A percentile compares a stretch with the other conserved stretches of the same genome.
phyloP scores from a whole-genome alignment of 352 stramenopile genomes.

The Ophiocytium majus region DNA sequence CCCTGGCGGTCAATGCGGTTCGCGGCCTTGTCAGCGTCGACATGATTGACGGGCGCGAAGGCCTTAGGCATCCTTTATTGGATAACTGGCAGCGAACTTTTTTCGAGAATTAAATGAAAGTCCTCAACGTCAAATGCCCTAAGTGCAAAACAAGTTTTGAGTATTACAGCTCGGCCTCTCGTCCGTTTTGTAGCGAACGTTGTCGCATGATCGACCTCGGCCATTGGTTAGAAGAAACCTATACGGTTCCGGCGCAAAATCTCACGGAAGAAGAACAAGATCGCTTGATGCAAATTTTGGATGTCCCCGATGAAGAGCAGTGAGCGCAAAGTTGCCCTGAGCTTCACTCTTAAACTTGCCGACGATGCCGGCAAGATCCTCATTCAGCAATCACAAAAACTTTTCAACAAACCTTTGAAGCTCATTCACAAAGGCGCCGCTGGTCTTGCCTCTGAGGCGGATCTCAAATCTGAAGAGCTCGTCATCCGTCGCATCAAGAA shows the following conservation, averaged over 20 bases:
- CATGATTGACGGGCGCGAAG: neutral
- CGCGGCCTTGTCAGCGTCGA: neutral
- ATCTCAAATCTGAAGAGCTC: neutral
- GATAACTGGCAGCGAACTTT: conserved; percentile 1
- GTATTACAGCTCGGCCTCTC: neutral
- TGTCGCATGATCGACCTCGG: conserved; percentile 2
- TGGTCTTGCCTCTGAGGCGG: neutral
- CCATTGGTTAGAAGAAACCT: conserved; percentile 1
- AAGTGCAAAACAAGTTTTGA: conserved; percentile 3
- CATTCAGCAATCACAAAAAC: neutral
- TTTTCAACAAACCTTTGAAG: neutral
- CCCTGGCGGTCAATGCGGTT: neutral
- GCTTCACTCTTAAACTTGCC: neutral
- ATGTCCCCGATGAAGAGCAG: neutral
- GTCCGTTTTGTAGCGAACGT: neutral
- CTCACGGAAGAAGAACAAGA: neutral
- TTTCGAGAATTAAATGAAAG: neutral
- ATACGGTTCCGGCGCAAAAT: neutral
- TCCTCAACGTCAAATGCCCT: neutral
- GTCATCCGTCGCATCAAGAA: neutral
- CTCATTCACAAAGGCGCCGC: neutral
- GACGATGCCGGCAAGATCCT: neutral
- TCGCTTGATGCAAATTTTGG: too few relatives aligned
- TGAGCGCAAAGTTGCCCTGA: neutral
- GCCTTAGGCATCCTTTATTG: neutral